phyloP scores from a whole-genome alignment of 441 rosid genomes.

The Pelargonium myrrhifolium region DNA sequence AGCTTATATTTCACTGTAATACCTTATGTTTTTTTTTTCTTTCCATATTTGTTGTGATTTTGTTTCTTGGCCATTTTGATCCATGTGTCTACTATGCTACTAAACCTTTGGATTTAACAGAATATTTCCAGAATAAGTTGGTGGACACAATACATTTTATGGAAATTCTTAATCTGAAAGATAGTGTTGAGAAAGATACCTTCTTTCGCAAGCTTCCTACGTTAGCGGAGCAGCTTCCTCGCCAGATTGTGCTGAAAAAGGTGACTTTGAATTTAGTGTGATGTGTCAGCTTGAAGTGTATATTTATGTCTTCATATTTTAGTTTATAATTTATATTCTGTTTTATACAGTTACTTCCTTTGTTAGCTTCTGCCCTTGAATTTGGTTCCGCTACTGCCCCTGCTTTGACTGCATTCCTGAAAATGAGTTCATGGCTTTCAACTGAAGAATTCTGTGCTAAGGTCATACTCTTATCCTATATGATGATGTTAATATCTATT shows the following conservation, averaged over 20 bases:
- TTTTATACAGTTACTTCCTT: conserved; percentile 80
- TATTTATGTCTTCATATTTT: conserved; percentile 15
- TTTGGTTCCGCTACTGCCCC: conserved; percentile 98
- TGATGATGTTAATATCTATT: not conserved
- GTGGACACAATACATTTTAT: conserved; percentile 99
- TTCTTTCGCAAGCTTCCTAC: conserved; percentile 97
- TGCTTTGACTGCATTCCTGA: conserved; percentile 80
- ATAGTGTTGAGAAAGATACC: conserved; percentile 90
- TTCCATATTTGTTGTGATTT: conserved; percentile 1
- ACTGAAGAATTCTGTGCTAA: conserved; percentile 78
- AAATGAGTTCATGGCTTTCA: conserved; percentile 92
- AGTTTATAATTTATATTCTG: conserved; percentile 28
- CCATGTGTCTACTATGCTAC: conserved; percentile 11
- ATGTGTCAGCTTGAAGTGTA: conserved; percentile 16
- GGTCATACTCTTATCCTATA: conserved; percentile 34
- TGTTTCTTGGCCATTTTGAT: conserved; percentile 8
- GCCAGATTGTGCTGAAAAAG: conserved; percentile 90
- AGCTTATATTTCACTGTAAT: not conserved
- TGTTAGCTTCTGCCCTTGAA: conserved; percentile 95
- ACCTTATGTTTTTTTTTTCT: no score
- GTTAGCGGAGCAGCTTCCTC: conserved; percentile 96
- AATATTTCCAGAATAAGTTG: conserved; percentile 96
- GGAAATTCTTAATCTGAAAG: conserved; percentile 94
- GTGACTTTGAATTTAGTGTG: conserved; percentile 29
- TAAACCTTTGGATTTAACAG: conserved; percentile 43